A percentile compares a stretch with the other conserved stretches of the same genome.
phyloP scores from a whole-genome alignment of 352 stramenopile genomes.

The Achlya hypogyna region DNA sequence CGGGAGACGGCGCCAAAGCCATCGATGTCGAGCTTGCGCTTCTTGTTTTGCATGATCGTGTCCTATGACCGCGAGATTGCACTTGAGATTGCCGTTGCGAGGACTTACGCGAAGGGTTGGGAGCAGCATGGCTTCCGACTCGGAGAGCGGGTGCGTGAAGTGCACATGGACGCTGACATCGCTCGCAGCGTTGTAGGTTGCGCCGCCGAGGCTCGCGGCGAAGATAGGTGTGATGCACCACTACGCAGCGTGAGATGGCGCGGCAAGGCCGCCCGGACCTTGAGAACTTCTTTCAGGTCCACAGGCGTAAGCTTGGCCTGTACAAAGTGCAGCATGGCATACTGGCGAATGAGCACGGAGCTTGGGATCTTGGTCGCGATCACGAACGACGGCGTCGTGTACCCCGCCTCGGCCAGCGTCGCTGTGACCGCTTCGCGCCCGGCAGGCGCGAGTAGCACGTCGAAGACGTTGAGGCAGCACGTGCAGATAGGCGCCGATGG shows the following conservation, averaged over 20 bases:
- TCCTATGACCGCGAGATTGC: slow-evolving; percentile 25
- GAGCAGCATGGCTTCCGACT: slow-evolving; percentile 66
- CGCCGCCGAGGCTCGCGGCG: slow-evolving; percentile 32
- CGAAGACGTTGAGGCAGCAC: slow-evolving; percentile 62
- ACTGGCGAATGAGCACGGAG: slow-evolving; percentile 66
- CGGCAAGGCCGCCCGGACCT: slow-evolving; percentile 39
- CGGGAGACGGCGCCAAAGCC: slow-evolving; percentile 71
- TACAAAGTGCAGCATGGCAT: slow-evolving; percentile 57
- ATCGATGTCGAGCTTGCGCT: slow-evolving; percentile 59
- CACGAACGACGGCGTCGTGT: slow-evolving; percentile 58
- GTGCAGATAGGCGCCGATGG: slow-evolving; percentile 33
- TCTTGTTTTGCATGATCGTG: slow-evolving; percentile 48
- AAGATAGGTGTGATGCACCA: slow-evolving; percentile 32
- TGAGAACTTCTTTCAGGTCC: slow-evolving; percentile 73
- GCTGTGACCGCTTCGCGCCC: slow-evolving; percentile 32
- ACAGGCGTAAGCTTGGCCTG: slow-evolving; percentile 30
- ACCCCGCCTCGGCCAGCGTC: slow-evolving; percentile 36
- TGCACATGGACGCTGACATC: slow-evolving; percentile 60
- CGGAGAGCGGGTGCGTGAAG: slow-evolving; percentile 56
- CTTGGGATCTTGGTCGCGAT: slow-evolving; percentile 78
- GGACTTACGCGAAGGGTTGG: slow-evolving; percentile 51
- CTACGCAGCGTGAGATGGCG: background rate
- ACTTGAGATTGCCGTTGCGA: background rate
- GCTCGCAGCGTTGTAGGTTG: slow-evolving; percentile 47
- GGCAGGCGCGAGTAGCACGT: slow-evolving; percentile 24